Evolutionary conservation across 805 yeast species (phyloP).

Genomic region (Cyberlindnera mycetangii): DNA sequence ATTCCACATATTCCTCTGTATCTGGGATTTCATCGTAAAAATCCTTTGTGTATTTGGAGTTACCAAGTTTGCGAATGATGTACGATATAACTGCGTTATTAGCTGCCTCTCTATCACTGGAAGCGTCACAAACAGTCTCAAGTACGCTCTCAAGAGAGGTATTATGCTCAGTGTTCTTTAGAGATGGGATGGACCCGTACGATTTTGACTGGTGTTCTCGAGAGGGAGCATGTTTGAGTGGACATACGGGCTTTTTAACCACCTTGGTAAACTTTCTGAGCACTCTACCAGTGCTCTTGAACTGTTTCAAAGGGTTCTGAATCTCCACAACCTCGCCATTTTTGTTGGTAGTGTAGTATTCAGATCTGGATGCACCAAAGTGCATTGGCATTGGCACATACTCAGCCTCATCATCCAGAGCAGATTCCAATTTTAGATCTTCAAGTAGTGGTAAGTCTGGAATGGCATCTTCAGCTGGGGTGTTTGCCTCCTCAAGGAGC

Average conservation of each 20-base stretch:
- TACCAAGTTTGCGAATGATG: not conserved
- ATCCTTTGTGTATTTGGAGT: not conserved
- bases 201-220: not conserved
- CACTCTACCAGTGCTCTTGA: not conserved
- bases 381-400: conserved; percentile 2
- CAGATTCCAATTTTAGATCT: too few species aligned
- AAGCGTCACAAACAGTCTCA: not conserved
- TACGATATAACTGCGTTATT: not conserved
- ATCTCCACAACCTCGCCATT: conserved; percentile 2
- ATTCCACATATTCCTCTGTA: not conserved
- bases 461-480: not conserved
- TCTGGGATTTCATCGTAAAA: conserved; percentile 1
- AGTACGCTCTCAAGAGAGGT: not conserved
- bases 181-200: not conserved
- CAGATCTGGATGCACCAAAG: not conserved
- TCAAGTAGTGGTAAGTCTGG: too few species aligned
- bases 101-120: not conserved
- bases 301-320: conserved; percentile 1
- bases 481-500: not conserved
- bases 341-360: conserved; percentile 3
- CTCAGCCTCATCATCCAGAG: too few species aligned
- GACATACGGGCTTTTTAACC: not conserved
- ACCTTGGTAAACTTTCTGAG: not conserved
- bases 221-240: not conserved
- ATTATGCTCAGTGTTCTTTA: not conserved